Base-by-base conservation (phyloP, 2,329 filamentous ascomycete species). In the Cladosporium sp. region DNA sequence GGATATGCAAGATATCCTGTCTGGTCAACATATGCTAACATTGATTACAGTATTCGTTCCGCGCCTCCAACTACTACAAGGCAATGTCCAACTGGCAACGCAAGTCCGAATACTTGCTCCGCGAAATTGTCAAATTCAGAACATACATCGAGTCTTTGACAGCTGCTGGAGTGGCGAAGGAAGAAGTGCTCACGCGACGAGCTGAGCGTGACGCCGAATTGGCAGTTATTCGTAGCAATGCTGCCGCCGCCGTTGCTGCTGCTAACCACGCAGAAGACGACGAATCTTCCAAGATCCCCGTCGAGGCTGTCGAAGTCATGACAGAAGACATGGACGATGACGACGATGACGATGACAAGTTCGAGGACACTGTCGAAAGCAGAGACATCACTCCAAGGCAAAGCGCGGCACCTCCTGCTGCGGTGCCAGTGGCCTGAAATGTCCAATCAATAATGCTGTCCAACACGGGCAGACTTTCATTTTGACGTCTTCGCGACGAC, bases 51-150 rank as follows among this genome's bases (percentile, higher is more conserved):
- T 97, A 94, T 66, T 90, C 88, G 12, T 86, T 89, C 3, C 82
- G 90, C 25, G 86, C 92, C 54, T 78, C 82, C 32, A 97, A 97
- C 62, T 80, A 84, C 13, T 75, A 74, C 55, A 91, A 86, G 69
- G 89, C 92, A 13, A 92, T 97, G 86, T 78, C 84, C 16, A 98
- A 98, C 69, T 98, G 93, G 92, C 91, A 98, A 74, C 84, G 86
- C 63, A 97, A 97, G 73, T 94, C 88, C 50, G 85, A 88, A 25
- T 95, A 97, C 65, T 73, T 98, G 35, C 77, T 97, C 11, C 78
- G 88, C 30, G 93, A 98, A 72, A 96, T 94, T 67, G 90, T 97
- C 68, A 97, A 97, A 69, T 97, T 95, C 72, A 78, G 86, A 53
- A 97, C 91, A 0, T 98, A 97, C 63, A 91, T 96, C 58, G 93